Evolutionary conservation across 2,329 filamentous ascomycete genomes (phyloP).

Genomic region (Thermomyces lanuginosus): DNA sequence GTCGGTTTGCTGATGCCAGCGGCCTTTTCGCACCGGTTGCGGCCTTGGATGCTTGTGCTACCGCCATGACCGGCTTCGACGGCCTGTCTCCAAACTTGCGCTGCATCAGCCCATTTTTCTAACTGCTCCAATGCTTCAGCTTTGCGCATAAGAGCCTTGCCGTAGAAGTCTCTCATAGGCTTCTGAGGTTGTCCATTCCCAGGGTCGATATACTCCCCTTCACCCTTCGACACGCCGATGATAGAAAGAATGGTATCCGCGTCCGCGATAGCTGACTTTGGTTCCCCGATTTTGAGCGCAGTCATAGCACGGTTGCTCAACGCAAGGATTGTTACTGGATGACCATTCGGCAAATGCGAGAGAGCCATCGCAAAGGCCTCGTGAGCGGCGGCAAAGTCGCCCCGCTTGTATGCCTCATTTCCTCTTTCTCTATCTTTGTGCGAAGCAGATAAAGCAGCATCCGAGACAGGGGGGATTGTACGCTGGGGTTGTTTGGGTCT

Average conservation of each 20-base stretch:
- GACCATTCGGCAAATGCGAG: conserved; percentile 52
- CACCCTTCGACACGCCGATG: conserved; percentile 64
- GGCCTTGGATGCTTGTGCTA: conserved; percentile 63
- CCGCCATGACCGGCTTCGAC: conserved; percentile 80
- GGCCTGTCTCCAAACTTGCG: conserved; percentile 60
- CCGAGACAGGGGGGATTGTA: conserved; percentile 47
- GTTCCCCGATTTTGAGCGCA: conserved; percentile 77
- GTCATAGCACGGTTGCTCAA: conserved; percentile 85
- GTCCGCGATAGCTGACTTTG: conserved; percentile 71
- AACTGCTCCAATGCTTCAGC: conserved; percentile 91
- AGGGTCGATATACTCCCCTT: conserved; percentile 62
- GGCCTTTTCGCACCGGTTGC: conserved; percentile 82
- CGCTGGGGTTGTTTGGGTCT: conserved; percentile 34
- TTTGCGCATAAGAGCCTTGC: conserved; percentile 85
- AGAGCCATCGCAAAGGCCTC: conserved; percentile 66
- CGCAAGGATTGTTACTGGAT: conserved; percentile 76
- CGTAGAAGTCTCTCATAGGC: conserved; percentile 84
- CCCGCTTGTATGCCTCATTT: conserved; percentile 80
- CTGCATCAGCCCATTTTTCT: conserved; percentile 82
- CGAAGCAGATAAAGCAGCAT: conserved; percentile 55
- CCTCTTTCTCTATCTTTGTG: conserved; percentile 65
- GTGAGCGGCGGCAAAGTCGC: conserved; percentile 79
- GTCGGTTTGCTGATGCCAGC: conserved; percentile 45
- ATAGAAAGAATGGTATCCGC: conserved; percentile 64
- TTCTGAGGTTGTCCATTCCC: conserved; percentile 49